These are phyloP conservation scores for Delonix regia DNA, from an alignment of 306 rosid genomes.

Conservation along the genomic window DNA sequence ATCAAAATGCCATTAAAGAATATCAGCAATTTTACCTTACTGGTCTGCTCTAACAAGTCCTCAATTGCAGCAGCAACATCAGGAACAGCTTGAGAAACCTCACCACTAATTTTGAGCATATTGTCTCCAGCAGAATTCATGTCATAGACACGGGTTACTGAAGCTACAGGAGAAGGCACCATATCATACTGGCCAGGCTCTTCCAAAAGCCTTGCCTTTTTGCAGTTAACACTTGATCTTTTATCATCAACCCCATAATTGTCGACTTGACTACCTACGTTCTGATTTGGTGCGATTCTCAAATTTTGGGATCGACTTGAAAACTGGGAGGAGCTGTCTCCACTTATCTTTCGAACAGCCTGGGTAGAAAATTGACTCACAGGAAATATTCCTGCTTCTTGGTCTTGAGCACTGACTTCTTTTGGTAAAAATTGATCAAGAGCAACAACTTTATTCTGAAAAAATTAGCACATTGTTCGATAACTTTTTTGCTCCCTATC, in stretches of 20 bases:
- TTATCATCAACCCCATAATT: constrained; percentile 43
- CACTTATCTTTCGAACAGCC: constrained; percentile 59
- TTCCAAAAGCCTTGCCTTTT: constrained; percentile 76
- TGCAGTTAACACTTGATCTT: constrained; percentile 48
- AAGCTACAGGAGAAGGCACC: constrained; percentile 43
- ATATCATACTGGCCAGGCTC: constrained; percentile 46
- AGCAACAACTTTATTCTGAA: constrained; percentile 70
- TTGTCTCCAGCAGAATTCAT: constrained; percentile 50
- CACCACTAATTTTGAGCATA: constrained; percentile 39
- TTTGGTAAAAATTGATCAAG: constrained; percentile 74
- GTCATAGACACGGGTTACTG: constrained; percentile 40
- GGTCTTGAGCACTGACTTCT: constrained; percentile 80
- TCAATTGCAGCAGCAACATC: constrained; percentile 98
- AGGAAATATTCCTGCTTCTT: constrained; percentile 72
- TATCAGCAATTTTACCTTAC: constrained; percentile 65
- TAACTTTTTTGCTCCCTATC: background rate
- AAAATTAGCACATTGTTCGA: constrained; percentile 23
- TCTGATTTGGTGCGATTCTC: constrained; percentile 43
- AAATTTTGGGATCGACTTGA: constrained; percentile 52
- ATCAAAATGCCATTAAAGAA: constrained; percentile 29
- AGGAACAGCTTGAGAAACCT: constrained; percentile 63
- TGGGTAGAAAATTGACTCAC: constrained; percentile 87
- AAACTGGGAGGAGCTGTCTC: constrained; percentile 56
- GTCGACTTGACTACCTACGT: constrained; percentile 36
- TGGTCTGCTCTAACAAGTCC: constrained; percentile 93